phyloP scores from a whole-genome alignment of 169 alveolate genomes.

The Cryptosporidium sp. region DNA sequence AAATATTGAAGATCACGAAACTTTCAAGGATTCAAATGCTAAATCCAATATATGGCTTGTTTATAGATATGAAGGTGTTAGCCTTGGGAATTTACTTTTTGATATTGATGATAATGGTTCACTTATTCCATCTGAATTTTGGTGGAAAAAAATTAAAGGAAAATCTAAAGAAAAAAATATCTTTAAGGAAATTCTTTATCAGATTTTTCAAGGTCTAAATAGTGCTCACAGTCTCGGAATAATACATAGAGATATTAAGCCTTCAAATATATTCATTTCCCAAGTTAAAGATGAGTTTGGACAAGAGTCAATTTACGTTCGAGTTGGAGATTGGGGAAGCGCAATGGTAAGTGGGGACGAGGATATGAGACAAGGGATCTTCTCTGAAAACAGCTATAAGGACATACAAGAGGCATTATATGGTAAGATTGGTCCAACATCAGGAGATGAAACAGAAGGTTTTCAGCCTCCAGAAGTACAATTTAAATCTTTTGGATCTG shows the following conservation, averaged over 20 bases:
- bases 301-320: not conserved
- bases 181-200: slow-evolving; percentile 18
- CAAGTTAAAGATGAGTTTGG: not conserved
- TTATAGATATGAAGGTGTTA: slow-evolving; percentile 63
- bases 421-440: slow-evolving; percentile 47
- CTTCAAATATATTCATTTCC: slow-evolving; percentile 57
- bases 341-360: slow-evolving; percentile 37
- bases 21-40: not conserved
- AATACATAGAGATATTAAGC: slow-evolving; percentile 72
- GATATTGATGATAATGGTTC: slow-evolving; percentile 27
- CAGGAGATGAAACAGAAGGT: slow-evolving; percentile 68
- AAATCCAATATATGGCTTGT: slow-evolving; percentile 66
- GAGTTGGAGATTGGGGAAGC: slow-evolving; percentile 75
- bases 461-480: slow-evolving; percentile 75
- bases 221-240: slow-evolving; percentile 41
- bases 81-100: slow-evolving; percentile 30
- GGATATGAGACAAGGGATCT: not conserved
- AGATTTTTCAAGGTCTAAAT: slow-evolving; percentile 17
- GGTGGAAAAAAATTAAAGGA: slow-evolving; percentile 61
- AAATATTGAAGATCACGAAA: not conserved
- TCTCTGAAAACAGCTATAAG: not conserved
- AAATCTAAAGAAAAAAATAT: not conserved
- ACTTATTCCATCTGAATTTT: slow-evolving; percentile 41
- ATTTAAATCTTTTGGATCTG: slow-evolving; percentile 41
- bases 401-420: slow-evolving; percentile 34